A percentile compares a stretch with the other conserved stretches of the same genome.
Conservation (phyloP, 164 flowering plant genomes). For the Piper betle region DNA sequence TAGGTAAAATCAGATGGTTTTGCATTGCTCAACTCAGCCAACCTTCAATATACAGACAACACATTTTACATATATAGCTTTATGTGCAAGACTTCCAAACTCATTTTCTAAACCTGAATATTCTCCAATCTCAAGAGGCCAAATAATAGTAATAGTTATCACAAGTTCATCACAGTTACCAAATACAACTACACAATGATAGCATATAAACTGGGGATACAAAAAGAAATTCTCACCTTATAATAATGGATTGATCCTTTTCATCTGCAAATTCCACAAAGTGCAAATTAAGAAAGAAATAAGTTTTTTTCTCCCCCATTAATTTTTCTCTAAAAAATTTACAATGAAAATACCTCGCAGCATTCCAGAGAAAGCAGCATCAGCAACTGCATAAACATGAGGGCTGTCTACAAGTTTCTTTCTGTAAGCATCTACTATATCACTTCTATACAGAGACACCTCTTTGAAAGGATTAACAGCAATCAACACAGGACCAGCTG, state of each 20-base stretch:
- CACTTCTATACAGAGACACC: conserved; percentile 45
- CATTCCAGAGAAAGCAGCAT: conserved; percentile 66
- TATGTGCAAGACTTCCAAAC: too few species aligned
- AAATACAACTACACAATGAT: neutral
- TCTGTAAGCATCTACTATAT: conserved; percentile 38
- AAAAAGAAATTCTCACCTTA: conserved; percentile 36
- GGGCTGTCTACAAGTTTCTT: conserved; percentile 44
- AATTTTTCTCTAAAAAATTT: neutral
- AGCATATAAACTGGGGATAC: neutral
- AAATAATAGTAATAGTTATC: neutral
- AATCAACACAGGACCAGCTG: conserved; percentile 90
- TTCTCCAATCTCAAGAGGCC: neutral
- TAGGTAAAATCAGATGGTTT: too few species aligned
- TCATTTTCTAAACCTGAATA: too few species aligned
- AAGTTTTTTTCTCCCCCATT: neutral
- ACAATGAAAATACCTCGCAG: conserved; percentile 44
- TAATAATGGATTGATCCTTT: conserved; percentile 68
- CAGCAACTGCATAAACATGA: conserved; percentile 74
- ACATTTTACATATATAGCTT: too few species aligned
- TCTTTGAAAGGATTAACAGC: conserved; percentile 90
- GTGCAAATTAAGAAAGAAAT: neutral
- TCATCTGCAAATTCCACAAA: conserved; percentile 44
- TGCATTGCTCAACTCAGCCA: too few species aligned
- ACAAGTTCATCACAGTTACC: too few species aligned
- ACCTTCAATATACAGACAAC: too few species aligned